A percentile compares a stretch with the other conserved stretches of the same genome.
Evolutionary conservation across 345 rosid species (phyloP).

Genomic region (Camelina laxa): DNA sequence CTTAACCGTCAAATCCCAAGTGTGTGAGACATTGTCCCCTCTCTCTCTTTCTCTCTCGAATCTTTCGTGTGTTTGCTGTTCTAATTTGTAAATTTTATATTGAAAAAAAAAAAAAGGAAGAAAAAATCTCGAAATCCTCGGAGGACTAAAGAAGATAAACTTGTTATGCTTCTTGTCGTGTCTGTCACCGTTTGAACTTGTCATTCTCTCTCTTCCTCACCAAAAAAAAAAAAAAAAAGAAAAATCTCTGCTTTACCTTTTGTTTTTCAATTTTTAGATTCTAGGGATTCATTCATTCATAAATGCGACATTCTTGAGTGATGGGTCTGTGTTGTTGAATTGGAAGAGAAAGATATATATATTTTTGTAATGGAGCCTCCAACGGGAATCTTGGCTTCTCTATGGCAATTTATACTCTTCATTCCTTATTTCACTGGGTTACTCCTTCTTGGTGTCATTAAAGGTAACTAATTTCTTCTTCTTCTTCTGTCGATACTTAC

Average conservation of each 20-base stretch:
- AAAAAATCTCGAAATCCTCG: conserved; percentile 20
- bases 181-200: conserved; percentile 22
- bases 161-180: conserved; percentile 33
- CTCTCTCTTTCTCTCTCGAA: conserved; percentile 2
- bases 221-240: neutral
- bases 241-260: conserved; percentile 34
- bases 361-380: conserved; percentile 74
- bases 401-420: conserved; percentile 73
- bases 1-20: conserved; percentile 25
- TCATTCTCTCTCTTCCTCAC: neutral
- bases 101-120: too few relatives aligned
- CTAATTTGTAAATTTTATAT: neutral
- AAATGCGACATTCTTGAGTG: conserved; percentile 31
- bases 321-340: conserved; percentile 43
- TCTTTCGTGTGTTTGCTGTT: conserved; percentile 36
- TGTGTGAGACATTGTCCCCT: conserved; percentile 1
- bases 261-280: neutral
- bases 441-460: conserved; percentile 70
- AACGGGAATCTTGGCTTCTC: conserved; percentile 62
- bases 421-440: conserved; percentile 85
- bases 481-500: neutral
- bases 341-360: conserved; percentile 1
- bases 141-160: conserved; percentile 19
- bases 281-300: conserved; percentile 8
- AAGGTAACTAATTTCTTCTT: conserved; percentile 53